Base-by-base conservation (phyloP, 164 flowering plant species). In the Macadamia tetraphylla region DNA sequence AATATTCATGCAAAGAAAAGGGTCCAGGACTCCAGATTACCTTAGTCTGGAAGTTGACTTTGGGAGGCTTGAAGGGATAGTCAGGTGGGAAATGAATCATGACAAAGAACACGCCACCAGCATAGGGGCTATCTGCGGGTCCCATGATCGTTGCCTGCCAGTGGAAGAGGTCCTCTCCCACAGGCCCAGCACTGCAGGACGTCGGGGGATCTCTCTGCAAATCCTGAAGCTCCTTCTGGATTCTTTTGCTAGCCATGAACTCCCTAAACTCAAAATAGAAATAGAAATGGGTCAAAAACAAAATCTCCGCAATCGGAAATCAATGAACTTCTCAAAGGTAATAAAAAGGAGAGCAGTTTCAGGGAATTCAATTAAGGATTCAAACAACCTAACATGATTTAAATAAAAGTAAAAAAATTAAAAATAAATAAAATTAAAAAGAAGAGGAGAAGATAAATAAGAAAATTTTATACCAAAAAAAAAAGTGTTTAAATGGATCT, bases 91-190 rank as follows among this genome's bases (percentile, higher is more conserved):
- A 75, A 68, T 68, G 78, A 48, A 75, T 75, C 64, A 60, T 68
- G 66, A 75, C 73, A 69, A 75, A 71, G 63, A 75, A 75, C 9
- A 75, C 75, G 10, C 78, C 78, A 17, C 78, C 78, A 30, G 75
- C 63, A 64, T 68, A 75, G 15, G 78, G 78, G 40, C 75, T 75
- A 11, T 75, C 78, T 1, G 75, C 12, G 17, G 78, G 78, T 14
- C 78, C 78, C 78, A 75, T 75, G 52, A 75, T 72, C 6, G 78
- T 75, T 5, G 78, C 78, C 59, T 75, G 78, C 78, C 78, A 71
- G 58, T 75, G 78, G 68, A 75, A 75, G 23, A 75, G 72, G 60
- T 75, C 78, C 64, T 75, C 78, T 31, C 75, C 78, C 9, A 66
- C 72, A 30, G 78, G 78, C 43, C 75, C 75, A 35, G 78, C 78